A percentile compares a stretch with the other conserved stretches of the same genome.
Evolutionary conservation across 495 filamentous ascomycete species (phyloP).

Genomic region (Delitschia confertaspora): DNA sequence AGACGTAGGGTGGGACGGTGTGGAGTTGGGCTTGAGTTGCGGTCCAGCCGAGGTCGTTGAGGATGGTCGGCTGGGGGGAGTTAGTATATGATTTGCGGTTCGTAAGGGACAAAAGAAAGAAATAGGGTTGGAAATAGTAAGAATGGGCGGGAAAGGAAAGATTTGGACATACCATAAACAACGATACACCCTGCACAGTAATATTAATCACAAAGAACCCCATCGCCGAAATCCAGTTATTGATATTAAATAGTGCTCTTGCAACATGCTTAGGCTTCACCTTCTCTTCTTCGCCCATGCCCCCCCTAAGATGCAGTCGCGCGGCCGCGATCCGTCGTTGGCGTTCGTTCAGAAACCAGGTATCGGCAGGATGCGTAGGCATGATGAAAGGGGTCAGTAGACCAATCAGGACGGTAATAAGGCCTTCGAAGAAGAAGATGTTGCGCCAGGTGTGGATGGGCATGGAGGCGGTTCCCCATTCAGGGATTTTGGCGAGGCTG

Average conservation of each 20-base stretch:
- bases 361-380: constrained; percentile 13
- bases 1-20: constrained; percentile 82
- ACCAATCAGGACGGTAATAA: constrained; percentile 25
- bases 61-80: constrained; percentile 16
- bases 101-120: not conserved
- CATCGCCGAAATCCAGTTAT: constrained; percentile 27
- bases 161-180: constrained; percentile 24
- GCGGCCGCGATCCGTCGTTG: constrained; percentile 17
- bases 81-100: constrained; percentile 26
- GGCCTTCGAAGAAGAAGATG: constrained; percentile 30
- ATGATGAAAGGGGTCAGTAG: constrained; percentile 13
- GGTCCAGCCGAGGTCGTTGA: constrained; percentile 31
- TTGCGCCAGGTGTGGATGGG: constrained; percentile 26
- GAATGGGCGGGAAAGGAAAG: too few species aligned
- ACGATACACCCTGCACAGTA: constrained; percentile 27
- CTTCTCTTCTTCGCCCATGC: constrained; percentile 19
- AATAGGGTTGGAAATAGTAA: too few species aligned
- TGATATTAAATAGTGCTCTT: constrained; percentile 24
- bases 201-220: constrained; percentile 32
- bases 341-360: constrained; percentile 18
- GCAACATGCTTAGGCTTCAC: constrained; percentile 22
- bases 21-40: constrained; percentile 69
- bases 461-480: constrained; percentile 19
- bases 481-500: constrained; percentile 16
- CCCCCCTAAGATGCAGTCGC: constrained; percentile 10